phyloP scores from a whole-genome alignment of 345 rosid genomes.

The Eucalyptus curtisii region DNA sequence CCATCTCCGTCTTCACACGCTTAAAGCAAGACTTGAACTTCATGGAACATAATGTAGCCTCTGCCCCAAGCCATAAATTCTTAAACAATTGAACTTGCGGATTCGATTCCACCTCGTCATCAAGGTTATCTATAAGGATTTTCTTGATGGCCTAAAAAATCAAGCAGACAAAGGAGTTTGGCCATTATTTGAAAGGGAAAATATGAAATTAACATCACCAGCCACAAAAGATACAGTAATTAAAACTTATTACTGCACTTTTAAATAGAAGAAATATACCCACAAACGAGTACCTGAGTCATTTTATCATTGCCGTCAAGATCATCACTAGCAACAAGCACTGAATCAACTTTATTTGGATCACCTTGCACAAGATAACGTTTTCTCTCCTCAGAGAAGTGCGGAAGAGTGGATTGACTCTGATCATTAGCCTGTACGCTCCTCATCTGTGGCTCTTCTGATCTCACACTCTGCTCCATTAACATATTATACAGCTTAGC shows the following conservation, averaged over 20 bases:
- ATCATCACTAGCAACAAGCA: not conserved
- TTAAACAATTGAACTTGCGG: constrained; percentile 56
- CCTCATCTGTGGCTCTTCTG: not conserved
- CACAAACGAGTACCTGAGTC: constrained; percentile 34
- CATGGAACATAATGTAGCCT: constrained; percentile 67
- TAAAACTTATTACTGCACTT: not conserved
- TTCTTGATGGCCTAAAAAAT: constrained; percentile 60
- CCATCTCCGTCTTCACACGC: constrained; percentile 48
- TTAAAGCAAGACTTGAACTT: constrained; percentile 57
- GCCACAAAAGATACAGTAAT: not conserved
- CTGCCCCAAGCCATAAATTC: constrained; percentile 96
- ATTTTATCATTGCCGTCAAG: constrained; percentile 33
- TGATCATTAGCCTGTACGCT: not conserved
- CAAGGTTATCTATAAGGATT: constrained; percentile 51
- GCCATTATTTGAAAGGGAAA: not conserved
- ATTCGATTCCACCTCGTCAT: constrained; percentile 35
- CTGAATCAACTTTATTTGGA: not conserved
- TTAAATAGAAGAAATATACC: not conserved
- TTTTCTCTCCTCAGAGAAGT: not conserved
- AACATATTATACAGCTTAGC: not conserved
- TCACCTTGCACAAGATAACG: not conserved
- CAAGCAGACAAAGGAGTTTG: not conserved
- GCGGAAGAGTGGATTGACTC: not conserved
- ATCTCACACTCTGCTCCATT: not conserved
- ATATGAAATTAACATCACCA: not conserved